Percentiles rank a stretch among this genome's conserved stretches.
phyloP scores from a whole-genome alignment of 2,329 filamentous ascomycete species.

The Alternaria dauci region DNA sequence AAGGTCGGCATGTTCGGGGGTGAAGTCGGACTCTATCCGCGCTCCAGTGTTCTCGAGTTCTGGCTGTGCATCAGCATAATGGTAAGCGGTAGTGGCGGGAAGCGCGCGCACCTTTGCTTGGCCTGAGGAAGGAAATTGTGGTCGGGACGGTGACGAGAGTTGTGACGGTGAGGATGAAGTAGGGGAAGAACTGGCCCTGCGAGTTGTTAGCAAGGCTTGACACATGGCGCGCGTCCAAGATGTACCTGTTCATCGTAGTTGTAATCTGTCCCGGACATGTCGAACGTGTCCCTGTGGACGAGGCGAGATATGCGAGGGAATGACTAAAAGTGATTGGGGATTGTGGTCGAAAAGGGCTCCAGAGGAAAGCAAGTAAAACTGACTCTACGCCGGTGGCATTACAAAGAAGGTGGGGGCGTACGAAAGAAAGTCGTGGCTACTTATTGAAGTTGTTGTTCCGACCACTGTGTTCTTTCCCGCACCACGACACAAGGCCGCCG shows the following conservation, averaged over 20 bases:
- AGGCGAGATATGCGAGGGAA: slow-evolving; percentile 26
- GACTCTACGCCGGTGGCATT: slow-evolving; percentile 32
- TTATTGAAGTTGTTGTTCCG: slow-evolving; percentile 36
- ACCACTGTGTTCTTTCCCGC: slow-evolving; percentile 42
- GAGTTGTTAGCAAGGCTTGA: slow-evolving; percentile 22
- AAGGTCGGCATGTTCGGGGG: slow-evolving; percentile 81
- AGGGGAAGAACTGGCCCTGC: slow-evolving; percentile 96
- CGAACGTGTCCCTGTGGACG: slow-evolving; percentile 34
- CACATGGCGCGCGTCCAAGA: slow-evolving; percentile 7
- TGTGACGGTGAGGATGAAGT: slow-evolving; percentile 93
- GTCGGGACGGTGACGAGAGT: slow-evolving; percentile 88
- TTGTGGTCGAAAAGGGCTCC: slow-evolving; percentile 27
- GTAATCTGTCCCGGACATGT: slow-evolving; percentile 75
- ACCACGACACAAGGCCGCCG: slow-evolving; percentile 33
- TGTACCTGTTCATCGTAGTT: slow-evolving; percentile 92
- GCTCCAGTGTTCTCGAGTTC: slow-evolving; percentile 81
- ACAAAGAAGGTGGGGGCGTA: slow-evolving; percentile 28
- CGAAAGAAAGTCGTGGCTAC: slow-evolving; percentile 40
- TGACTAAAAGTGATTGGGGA: slow-evolving; percentile 26
- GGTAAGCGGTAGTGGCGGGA: slow-evolving; percentile 4
- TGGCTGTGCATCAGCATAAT: slow-evolving; percentile 35
- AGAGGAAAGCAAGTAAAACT: slow-evolving; percentile 16
- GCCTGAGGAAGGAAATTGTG: slow-evolving; percentile 85
- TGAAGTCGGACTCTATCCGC: slow-evolving; percentile 82
- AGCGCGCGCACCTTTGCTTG: slow-evolving; percentile 68